Base-by-base conservation (phyloP, 2,329 filamentous ascomycete species). In the Diaporthe amygdali region DNA sequence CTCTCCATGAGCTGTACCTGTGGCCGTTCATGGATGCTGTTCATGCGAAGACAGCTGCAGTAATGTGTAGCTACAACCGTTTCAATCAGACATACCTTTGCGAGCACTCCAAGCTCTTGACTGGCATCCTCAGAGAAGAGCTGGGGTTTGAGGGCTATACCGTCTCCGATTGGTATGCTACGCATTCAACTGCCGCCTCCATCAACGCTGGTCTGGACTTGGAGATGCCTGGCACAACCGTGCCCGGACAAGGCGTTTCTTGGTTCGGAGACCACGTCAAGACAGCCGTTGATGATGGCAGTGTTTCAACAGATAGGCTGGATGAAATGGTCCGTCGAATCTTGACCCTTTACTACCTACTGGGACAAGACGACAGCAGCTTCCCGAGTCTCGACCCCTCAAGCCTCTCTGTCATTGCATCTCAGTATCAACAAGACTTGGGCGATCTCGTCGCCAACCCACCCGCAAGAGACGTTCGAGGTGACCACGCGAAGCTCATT, bases 71-170 rank as follows among this genome's bases (percentile, higher is more conserved):
- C 0, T 93, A 93, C 81, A 89, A 93, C 77, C 88, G 91, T 70
- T 79, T 92, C 75, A 94, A 94, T 79, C 90, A 91, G 79, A 90
- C 87, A 20, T 92, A 92, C 75, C 88, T 83, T 4, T 94, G 92
- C 78, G 85, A 91, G 76, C 94, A 93, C 79, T 89, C 87, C 71
- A 88, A 90, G 71, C 81, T 88, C 0, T 80, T 91, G 39, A 94
- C 93, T 76, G 87, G 89, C 1, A 82, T 93, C 0, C 79, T 94
- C 61, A 94, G 89, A 77, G 84, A 82, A 0, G 87, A 89, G 74
- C 82, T 89, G 3, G 87, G 86, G 12, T 89, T 89, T 72, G 83
- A 84, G 78, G 91, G 91, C 0, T 92, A 90, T 74, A 85, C 92
- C 3, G 85, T 90, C 66, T 85, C 86, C 1, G 91, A 93, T 75